Base-by-base conservation (phyloP, 2,329 filamentous ascomycete species). In the Cladophialophora exuberans region DNA sequence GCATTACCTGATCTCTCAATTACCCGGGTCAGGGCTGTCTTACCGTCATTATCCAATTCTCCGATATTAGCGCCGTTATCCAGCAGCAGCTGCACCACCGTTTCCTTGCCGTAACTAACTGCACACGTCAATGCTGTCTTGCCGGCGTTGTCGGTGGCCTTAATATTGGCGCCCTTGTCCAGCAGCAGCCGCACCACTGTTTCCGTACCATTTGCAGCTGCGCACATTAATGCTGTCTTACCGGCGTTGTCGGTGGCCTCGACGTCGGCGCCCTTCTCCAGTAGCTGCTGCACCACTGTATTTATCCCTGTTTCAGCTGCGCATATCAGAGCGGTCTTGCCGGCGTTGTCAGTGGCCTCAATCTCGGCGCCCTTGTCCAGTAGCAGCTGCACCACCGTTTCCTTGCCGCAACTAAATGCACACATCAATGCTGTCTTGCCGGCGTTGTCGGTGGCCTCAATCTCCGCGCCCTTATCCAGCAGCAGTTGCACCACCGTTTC, bases 51-150 rank as follows among this genome's bases (percentile, higher is more conserved):
- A 20, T 30, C 25, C n/a, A 73, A 61, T 15, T 30, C 6, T 5
- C 67, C 68, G 22, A 74, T 54, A 22, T 30, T n/a, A 11, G 43
- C 43, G 10, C 43, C 43, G 4, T 9, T 11, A 17, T 46, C 43
- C 2, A 69, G 55, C 20, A 66, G 42, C 15, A 63, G 56, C 23
- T 41, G 30, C 6, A 55, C 52, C 7, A 51, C 10, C 6, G 1
- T 42, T 9, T n/a, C 17, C 13, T 54, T 25, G 17, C 57, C 57
- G 15, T 46, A 6, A 9, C 13, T 7, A 10, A 42, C 22, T 13
- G 48, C 54, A 20, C 4, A 33, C 5, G 23, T 38, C 11, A 52
- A 23, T 26, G 39, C 4, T n/a, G 36, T 31, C 26, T 28, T 26
- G 18, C 47, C 6, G 7, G 6, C 6, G 30, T 18, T 28, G 39